phyloP scores from a whole-genome alignment of 345 rosid genomes.

The Lepidium aucheri region DNA sequence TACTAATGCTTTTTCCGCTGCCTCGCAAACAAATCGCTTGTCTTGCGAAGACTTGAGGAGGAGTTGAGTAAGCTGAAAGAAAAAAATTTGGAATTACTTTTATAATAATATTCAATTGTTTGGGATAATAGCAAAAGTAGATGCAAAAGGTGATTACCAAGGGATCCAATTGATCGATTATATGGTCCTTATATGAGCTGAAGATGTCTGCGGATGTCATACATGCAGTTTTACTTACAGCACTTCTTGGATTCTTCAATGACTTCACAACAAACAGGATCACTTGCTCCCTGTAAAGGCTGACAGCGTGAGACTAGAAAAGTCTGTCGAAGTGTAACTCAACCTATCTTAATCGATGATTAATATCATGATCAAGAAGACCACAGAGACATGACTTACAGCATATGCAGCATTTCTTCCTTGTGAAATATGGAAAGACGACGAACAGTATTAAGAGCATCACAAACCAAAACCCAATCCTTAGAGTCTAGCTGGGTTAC shows the following conservation, averaged over 20 bases:
- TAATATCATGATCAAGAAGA: not conserved
- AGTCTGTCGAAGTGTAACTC: not conserved
- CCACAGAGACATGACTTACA: slow-evolving; percentile 41
- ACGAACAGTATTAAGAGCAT: slow-evolving; percentile 59
- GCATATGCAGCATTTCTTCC: slow-evolving; percentile 39
- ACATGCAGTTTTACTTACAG: slow-evolving; percentile 80
- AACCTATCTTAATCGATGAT: not conserved
- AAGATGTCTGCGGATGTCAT: slow-evolving; percentile 80
- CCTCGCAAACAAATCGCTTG: slow-evolving; percentile 84
- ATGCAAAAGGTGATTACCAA: slow-evolving; percentile 37
- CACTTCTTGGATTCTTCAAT: slow-evolving; percentile 90
- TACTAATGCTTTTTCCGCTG: slow-evolving; percentile 64
- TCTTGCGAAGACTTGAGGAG: slow-evolving; percentile 92
- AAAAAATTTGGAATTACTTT: not conserved
- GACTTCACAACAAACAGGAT: slow-evolving; percentile 63
- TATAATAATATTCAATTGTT: not conserved
- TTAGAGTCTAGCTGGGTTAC: slow-evolving; percentile 62
- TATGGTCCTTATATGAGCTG: slow-evolving; percentile 47
- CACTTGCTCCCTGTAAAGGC: slow-evolving; percentile 47
- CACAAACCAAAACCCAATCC: slow-evolving; percentile 69
- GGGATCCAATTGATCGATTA: slow-evolving; percentile 56
- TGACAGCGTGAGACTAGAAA: slow-evolving; percentile 11
- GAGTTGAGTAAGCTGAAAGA: slow-evolving; percentile 71
- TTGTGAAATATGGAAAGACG: slow-evolving; percentile 64
- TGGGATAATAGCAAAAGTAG: not conserved